Base-by-base conservation (phyloP, 768 basidiomycete species). In the Calocybe gangraenosa region DNA sequence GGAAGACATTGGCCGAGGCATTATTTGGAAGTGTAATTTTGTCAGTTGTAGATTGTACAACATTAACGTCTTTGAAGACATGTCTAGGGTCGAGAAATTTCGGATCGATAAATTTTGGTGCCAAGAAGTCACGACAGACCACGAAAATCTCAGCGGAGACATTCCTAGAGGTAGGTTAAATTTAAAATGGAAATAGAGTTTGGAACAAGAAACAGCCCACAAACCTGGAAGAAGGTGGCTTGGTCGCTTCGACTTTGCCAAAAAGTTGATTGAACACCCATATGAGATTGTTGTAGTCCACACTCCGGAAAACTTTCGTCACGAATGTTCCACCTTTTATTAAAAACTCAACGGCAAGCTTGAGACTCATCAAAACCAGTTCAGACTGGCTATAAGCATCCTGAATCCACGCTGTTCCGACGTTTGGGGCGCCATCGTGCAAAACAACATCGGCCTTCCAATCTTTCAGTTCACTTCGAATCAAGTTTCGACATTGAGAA, bases 141-240 rank as follows among this genome's bases (percentile, higher is more conserved):
- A 99, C 96, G 74, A 99, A 99, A 61, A 99, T 99, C 67, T 99
- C 96, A 10, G 96, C 96, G 35, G 96, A 99, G 35, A 99, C 96
- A 69, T 95, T 97, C 70, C 94, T 94, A 53, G 10, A n/a, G n/a
- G n/a, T n/a, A n/a, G n/a, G 31, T 28, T 41, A 31, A 32, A 17
- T n/a, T 42, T 46, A 54, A 37, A 20, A 40, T 23, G 42, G 35
- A 43, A 32, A 22, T 32, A 39, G 7, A 10, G 23, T 39, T 21
- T 45, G 23, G 14, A 28, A 37, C 32, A 17, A 32, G n/a, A 37
- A 20, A 37, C 17, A 28, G 25, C 5, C 25, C 11, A 49, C 66
- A 57, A 49, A 93, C 91, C 93, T 82, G 18, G 96, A 98, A 30
- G 92, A 94, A 7, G 96, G 94, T 2, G 96, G 96, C 61, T 99